Base-by-base conservation (phyloP, 2,329 filamentous ascomycete species). In the Colletotrichum musae region DNA sequence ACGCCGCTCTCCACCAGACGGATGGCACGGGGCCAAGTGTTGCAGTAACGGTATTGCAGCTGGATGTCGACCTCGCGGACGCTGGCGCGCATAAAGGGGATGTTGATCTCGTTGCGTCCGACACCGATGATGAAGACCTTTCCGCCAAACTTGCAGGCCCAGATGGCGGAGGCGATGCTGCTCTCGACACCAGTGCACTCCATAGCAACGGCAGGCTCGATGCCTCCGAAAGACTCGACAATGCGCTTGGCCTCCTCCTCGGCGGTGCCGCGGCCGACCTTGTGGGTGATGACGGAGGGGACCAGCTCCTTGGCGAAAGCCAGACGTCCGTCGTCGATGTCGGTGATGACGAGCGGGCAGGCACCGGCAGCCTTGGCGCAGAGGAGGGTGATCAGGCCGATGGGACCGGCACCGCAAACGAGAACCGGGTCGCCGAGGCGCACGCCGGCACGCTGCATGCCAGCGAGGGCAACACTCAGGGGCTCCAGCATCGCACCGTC, bases 71-170 rank as follows among this genome's bases (percentile, higher is more conserved):
- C 93, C 84, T 98, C 96, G 72, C 93, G 89, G 6, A 95, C 95
- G 75, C 92, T 95, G 67, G 95, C 88, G 59, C 94, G 86, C 95
- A 98, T 98, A 81, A 98, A 98, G 32, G 95, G 95, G 72, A 98
- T 92, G 81, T 89, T 94, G 85, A 98, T 96, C 85, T 98, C 94
- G 80, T 96, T 95, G 87, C 93, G 95, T 73, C 95, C 96, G 3
- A 98, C 95, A 48, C 95, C 95, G 73, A 98, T 97, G 72, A 98
- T 92, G 78, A 98, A 98, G 62, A 98, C 95, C 83, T 97, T 97
- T 75, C 96, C 95, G 73, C 95, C 96, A 77, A 98, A 98, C 83
- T 95, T 97, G 79, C 93, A 89, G 10, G 93, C 91, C 88, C 95
- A 96, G 79, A 98, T 95, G 61, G 94, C 94, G 32, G 93, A 87